These are phyloP conservation scores for Aspergillus luchuensis DNA, from an alignment of 2,329 filamentous ascomycete species.

Conservation along the genomic window DNA sequence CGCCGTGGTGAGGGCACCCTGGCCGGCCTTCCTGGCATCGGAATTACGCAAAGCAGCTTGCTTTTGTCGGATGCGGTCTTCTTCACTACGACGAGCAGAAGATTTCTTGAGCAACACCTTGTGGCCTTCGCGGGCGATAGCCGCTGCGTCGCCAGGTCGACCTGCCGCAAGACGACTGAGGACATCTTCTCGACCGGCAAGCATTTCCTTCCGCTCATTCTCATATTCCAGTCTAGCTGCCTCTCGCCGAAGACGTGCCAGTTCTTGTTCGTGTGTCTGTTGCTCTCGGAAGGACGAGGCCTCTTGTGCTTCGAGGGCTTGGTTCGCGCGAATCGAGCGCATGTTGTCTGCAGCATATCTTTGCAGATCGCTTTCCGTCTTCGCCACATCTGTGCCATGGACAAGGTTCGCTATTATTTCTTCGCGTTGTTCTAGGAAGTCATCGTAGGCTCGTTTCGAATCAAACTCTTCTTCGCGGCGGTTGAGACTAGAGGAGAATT, in stretches of 20 bases:
- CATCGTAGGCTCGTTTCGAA: conserved; percentile 78
- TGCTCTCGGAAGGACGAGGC: conserved; percentile 49
- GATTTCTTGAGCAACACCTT: conserved; percentile 72
- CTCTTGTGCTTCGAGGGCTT: conserved; percentile 51
- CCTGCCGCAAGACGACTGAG: conserved; percentile 69
- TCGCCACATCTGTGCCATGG: conserved; percentile 67
- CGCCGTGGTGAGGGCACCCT: conserved; percentile 19
- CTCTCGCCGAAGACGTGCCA: conserved; percentile 63
- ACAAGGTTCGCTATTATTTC: conserved; percentile 87
- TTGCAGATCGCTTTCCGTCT: conserved; percentile 60
- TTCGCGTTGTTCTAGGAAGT: conserved; percentile 93
- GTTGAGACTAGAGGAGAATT: conserved; percentile 68
- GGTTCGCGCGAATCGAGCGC: conserved; percentile 57
- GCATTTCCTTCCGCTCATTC: conserved; percentile 66
- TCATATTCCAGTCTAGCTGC: conserved; percentile 69
- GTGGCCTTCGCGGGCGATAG: conserved; percentile 55
- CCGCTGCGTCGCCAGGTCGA: conserved; percentile 60
- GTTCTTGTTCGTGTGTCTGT: conserved; percentile 65
- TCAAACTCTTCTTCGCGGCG: conserved; percentile 89
- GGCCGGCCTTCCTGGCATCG: conserved; percentile 33
- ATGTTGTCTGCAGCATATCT: conserved; percentile 74
- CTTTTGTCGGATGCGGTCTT: conserved; percentile 51
- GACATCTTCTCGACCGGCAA: conserved; percentile 67
- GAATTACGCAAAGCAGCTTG: conserved; percentile 43
- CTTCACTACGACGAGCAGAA: conserved; percentile 59